Evolutionary conservation across 2,329 filamentous ascomycete species (phyloP), one percentile per base, ranked within the genome.

Genomic region (Fusarium beomiforme): DNA sequence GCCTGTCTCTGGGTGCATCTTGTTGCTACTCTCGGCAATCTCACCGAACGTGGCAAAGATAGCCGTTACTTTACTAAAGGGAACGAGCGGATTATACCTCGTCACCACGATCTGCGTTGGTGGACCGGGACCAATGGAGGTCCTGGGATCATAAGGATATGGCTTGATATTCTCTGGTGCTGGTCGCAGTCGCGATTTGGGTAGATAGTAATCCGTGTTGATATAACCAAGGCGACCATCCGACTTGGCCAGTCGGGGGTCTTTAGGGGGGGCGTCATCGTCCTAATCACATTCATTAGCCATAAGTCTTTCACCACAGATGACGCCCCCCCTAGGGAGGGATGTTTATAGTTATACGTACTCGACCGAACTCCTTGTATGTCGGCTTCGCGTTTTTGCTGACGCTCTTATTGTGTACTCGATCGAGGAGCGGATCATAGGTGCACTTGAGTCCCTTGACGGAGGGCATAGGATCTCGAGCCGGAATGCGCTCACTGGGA

Each of bases 1-100:
- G 21, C 96, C 96, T 16, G 95, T 98, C 63, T 95, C 92, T 12
- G 96, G 96, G 80, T 99, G 94, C 77, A 97, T 95, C 79, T 97
- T 95, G 78, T 98, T 98, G 77, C 93, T 94, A 75, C 97, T 92
- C 77, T 95, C 92, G 46, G 92, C 92, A 70, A 99, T 95, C 64
- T 97, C 93, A 57, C 94, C 94, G 82, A 92, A 97, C 6, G 88
- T 89, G 21, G 91, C 89, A 79, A 97, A 97, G 58, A 93, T 88
- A 47, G 91, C 89, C 21, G 88, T 89, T 54, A 97, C 87, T 75
- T 93, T 93, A 59, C 90, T 88, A 75, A 97, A 93, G 16, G 93
- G 89, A 42, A 93, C 91, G 71, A 98, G 85, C 10, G 95, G 95
- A 80, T 98, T 96, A 79, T 98, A 98, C n/a, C 94, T 94, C n/a